Conservation (phyloP, 345 rosid species). For the Eutrema japonicum region DNA sequence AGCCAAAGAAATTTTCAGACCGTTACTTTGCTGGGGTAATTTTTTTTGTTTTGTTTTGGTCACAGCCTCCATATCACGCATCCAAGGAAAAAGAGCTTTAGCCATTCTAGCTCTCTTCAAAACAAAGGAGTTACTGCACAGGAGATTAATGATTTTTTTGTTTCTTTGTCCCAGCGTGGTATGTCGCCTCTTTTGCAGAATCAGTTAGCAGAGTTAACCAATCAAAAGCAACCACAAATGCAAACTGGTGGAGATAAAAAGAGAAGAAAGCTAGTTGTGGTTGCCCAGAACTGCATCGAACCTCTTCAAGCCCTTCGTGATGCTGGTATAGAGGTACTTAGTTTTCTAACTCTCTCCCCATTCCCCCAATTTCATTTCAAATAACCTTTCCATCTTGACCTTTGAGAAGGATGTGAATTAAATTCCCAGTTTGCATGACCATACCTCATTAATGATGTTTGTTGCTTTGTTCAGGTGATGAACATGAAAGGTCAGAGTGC, state of each 20-base stretch:
- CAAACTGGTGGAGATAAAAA: conserved; percentile 48
- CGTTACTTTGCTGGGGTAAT: conserved; percentile 91
- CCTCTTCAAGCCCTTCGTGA: conserved; percentile 93
- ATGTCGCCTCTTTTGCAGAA: conserved; percentile 70
- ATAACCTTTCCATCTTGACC: too few relatives aligned
- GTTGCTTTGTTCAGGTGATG: conserved; percentile 54
- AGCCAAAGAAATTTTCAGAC: conserved; percentile 81
- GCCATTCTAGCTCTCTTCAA: conserved; percentile 18
- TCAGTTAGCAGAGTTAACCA: conserved; percentile 72
- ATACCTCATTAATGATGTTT: not conserved
- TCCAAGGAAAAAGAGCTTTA: not conserved
- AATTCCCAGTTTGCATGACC: not conserved
- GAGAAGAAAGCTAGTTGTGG: conserved; percentile 69
- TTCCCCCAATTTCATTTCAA: not conserved
- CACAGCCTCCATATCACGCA: not conserved
- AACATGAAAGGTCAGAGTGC: conserved; percentile 57
- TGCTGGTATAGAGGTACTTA: conserved; percentile 68
- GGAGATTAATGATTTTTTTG: not conserved
- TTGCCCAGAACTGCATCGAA: conserved; percentile 85
- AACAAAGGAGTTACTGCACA: conserved; percentile 14
- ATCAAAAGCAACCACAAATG: conserved; percentile 46
- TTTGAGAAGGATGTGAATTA: not conserved
- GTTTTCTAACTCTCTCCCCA: not conserved
- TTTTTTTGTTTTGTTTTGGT: not conserved
- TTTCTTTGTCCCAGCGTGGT: conserved; percentile 62